Base-by-base conservation (phyloP, 2,329 filamentous ascomycete species). In the Dissoconium aciculare region DNA sequence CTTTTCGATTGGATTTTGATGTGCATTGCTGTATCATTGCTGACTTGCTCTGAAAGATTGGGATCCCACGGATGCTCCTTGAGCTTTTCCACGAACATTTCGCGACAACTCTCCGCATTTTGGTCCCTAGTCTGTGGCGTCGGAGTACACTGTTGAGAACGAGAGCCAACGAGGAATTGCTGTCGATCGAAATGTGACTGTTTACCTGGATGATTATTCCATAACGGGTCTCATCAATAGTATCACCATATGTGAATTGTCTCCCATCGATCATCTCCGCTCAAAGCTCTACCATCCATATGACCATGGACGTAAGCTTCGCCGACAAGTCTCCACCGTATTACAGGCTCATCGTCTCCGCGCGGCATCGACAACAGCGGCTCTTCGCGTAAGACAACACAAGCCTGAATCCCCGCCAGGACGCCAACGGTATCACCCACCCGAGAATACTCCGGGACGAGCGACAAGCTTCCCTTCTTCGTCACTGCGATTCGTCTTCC, bases 211-310 rank as follows among this genome's bases (percentile, higher is more conserved):
- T n/a, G n/a, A n/a, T n/a, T n/a, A n/a, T n/a, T n/a, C n/a, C n/a
- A n/a, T n/a, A n/a, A n/a, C n/a, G n/a, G n/a, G n/a, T n/a, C n/a
- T n/a, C n/a, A n/a, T n/a, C n/a, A n/a, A n/a, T n/a, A n/a, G n/a
- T n/a, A n/a, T n/a, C n/a, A n/a, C n/a, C n/a, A n/a, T n/a, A n/a
- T n/a, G n/a, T n/a, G n/a, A n/a, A n/a, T n/a, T n/a, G n/a, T n/a
- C n/a, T n/a, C n/a, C n/a, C n/a, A n/a, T n/a, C n/a, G n/a, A n/a
- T n/a, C n/a, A n/a, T n/a, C n/a, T n/a, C n/a, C 19, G 19, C 8
- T n/a, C 19, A 23, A 23, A 8, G 19, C 19, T 23, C n/a, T n/a
- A n/a, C 19, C 19, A n/a, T 23, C 19, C 19, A 23, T 23, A 23
- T 8, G n/a, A 8, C 19, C 19, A 23, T 23, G 19, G 19, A 23